Base-by-base conservation (phyloP, 176 grass and related monocot genomes). In the maize (Zea mays) region DNA sequence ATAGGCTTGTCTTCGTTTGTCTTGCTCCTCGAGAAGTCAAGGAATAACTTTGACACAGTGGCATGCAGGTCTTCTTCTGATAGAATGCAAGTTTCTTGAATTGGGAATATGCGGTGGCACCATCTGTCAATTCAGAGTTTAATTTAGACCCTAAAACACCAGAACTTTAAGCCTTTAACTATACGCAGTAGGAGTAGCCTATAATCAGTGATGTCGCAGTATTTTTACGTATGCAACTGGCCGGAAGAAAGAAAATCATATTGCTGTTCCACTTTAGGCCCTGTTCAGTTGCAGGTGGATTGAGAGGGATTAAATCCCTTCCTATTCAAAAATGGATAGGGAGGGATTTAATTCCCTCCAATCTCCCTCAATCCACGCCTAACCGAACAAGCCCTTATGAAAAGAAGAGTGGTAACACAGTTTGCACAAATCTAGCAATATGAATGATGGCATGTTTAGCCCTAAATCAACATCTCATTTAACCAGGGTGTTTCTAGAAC, bases 61-160 rank as follows among this genome's bases (percentile, higher is more conserved):
- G 71, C 79, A 69, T 85, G 41, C 49, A 99, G 87, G 38, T 90
- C 87, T 77, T 73, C 81, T 80, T 95, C 87, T 60, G 86, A 87
- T 38, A 99, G 79, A 67, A 92, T 13, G 72, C 96, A 93, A 67
- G 96, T 99, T 95, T 93, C 83, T 84, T 99, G 90, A 85, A 99
- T 83, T 69, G 96, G 96, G 79, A 99, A 95, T 77, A 93, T 86
- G 50, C 90, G 92, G 82, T 99, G 84, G 46, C 96, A 99, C 96
- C 96, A 99, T 74, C 92, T 99, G 92, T 79, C 44, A 65, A 92
- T 73, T 65, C 33, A 85, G 41, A 67, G 45, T 36, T 20, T 58
- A 62, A 48, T 66, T 83, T 56, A 79, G 52, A 73, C 27, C 27
- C 27, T 27, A 27, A 27, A 27, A 27, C 27, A 27, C 27, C 27